Conservation (phyloP, 768 basidiomycete genomes). For the Xerocomus spinulosus region DNA sequence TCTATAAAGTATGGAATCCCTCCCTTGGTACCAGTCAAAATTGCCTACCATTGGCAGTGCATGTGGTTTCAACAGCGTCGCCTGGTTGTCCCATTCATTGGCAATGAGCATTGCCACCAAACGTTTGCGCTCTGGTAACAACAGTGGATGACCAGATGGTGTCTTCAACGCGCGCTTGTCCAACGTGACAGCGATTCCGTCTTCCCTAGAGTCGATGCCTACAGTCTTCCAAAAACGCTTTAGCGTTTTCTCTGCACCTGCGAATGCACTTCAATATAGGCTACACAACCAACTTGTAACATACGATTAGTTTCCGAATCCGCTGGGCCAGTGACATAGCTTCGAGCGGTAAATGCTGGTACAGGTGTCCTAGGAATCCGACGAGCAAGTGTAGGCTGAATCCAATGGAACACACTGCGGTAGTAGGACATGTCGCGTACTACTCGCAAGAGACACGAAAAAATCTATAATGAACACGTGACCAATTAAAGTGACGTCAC, state of each 20-base stretch:
- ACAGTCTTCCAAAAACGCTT: slow-evolving; percentile 95
- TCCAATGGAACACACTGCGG: slow-evolving; percentile 4
- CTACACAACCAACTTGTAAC: slow-evolving; percentile 12
- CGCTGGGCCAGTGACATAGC: slow-evolving; percentile 36
- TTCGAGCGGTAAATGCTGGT: not conserved
- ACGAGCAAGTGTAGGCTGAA: slow-evolving; percentile 1
- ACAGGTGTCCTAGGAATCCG: not conserved
- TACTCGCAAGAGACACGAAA: not conserved
- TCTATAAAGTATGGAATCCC: slow-evolving; percentile 45
- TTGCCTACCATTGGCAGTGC: slow-evolving; percentile 79
- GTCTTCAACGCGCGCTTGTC: slow-evolving; percentile 87
- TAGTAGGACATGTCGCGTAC: slow-evolving; percentile 3
- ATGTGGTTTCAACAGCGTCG: slow-evolving; percentile 78
- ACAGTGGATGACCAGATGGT: slow-evolving; percentile 71
- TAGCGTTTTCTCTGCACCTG: slow-evolving; percentile 83
- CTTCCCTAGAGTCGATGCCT: slow-evolving; percentile 57
- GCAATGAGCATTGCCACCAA: slow-evolving; percentile 83
- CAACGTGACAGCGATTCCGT: slow-evolving; percentile 60
- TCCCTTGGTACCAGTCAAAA: not conserved
- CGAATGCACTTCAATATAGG: slow-evolving; percentile 5
- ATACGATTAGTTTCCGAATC: slow-evolving; percentile 64
- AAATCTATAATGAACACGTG: slow-evolving; percentile 23
- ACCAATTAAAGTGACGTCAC: slow-evolving; percentile 20
- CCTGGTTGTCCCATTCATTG: slow-evolving; percentile 95
- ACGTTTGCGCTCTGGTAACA: slow-evolving; percentile 64